A percentile compares a stretch with the other conserved stretches of the same genome.
These are phyloP conservation scores for Mitragyna speciosa DNA, from an alignment of 257 asterid species.

Conservation along the genomic window DNA sequence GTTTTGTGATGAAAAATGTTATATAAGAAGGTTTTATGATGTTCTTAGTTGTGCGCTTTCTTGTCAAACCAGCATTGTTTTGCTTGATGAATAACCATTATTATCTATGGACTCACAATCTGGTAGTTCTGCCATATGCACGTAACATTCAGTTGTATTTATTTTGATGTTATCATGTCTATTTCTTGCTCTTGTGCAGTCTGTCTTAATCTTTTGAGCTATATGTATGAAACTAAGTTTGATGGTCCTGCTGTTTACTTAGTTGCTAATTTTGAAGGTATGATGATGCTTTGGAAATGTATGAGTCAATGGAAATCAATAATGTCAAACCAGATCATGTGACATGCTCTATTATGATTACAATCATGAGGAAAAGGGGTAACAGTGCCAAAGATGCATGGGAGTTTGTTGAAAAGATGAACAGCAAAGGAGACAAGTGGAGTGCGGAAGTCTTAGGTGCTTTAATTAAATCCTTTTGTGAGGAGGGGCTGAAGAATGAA, in stretches of 20 bases:
- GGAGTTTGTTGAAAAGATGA: conserved; percentile 71
- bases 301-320: conserved; percentile 56
- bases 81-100: neutral
- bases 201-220: neutral
- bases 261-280: conserved; percentile 43
- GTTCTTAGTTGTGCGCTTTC: neutral
- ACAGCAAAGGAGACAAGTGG: conserved; percentile 72
- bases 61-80: neutral
- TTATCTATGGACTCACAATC: neutral
- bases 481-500: conserved; percentile 81
- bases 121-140: neutral
- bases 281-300: conserved; percentile 80
- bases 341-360: conserved; percentile 77
- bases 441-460: conserved; percentile 79
- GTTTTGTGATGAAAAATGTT: neutral
- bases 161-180: neutral
- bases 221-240: neutral
- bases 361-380: conserved; percentile 77
- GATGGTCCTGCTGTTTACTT: neutral
- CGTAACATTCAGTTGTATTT: neutral
- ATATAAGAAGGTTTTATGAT: neutral
- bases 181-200: neutral
- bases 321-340: conserved; percentile 77
- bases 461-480: conserved; percentile 80
- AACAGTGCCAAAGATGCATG: conserved; percentile 74